Base-by-base conservation (phyloP, 106 monocot genomes). In the Cymbidium sinense region DNA sequence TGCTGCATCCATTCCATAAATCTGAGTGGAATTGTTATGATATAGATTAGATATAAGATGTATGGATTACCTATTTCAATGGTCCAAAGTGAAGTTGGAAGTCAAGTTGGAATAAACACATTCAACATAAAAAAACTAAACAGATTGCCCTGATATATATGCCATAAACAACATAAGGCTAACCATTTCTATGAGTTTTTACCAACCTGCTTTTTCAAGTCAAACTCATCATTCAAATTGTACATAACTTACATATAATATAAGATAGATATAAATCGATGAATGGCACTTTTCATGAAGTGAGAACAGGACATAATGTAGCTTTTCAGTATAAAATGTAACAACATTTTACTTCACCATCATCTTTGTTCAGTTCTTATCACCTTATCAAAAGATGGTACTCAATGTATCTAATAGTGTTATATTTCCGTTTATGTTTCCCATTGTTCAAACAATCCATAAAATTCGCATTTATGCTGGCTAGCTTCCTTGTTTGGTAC, bases 1-100 rank as follows among this genome's bases (percentile, higher is more conserved):
- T 76, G 99, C 92, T 31, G 92, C 99, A 95, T 99, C 94, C 77
- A 99, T 94, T 82, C 99, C 99, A 79, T 93, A 99, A 34, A 99
- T 99, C 99, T 99, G 83, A 44, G 70, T 44, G 39, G 54, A 39
- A 82, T 2, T 21, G 37, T 35, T 37, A 35, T n/a, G 8, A 19
- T n/a, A 39, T 36, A 71, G 71, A 71, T 8, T 71, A 71, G 3
- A 39, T 8, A 36, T 37, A 71, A 71, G 37, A n/a, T 20, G 21
- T 29, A 18, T 15, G 25, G 6, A 76, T 34, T 54, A 28, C n/a
- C 5, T 28, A 76, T 19, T 33, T 33, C 41, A 51, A 5, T 28
- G 4, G 43, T 27, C 39, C 21, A 25, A 73, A 12, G 41, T 73
- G 43, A 73, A 69, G 33, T 35, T 35, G 64, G 64, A 64, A 64